phyloP scores from a whole-genome alignment of 139 green algal genomes.

The Chlamydomonas incerta region DNA sequence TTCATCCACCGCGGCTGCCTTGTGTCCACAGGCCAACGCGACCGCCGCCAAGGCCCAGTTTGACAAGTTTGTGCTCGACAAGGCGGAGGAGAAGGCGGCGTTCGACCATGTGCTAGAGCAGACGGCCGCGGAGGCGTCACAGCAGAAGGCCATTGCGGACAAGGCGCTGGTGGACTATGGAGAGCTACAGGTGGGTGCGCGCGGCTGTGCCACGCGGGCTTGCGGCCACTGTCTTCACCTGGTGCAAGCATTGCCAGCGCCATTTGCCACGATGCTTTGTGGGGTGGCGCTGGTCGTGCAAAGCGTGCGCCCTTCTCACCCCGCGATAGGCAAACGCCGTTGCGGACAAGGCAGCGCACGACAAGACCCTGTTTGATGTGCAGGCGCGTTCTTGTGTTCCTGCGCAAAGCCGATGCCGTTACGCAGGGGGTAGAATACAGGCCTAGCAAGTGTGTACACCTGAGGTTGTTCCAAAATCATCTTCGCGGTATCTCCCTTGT shows the following conservation, averaged over 20 bases:
- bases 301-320: no score
- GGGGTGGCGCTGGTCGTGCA: no score
- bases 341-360: not conserved
- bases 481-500: no score
- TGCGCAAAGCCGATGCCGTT: no score
- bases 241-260: no score
- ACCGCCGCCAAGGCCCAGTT: constrained; percentile 10
- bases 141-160: constrained; percentile 32
- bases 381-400: no score
- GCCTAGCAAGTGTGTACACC: no score
- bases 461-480: no score
- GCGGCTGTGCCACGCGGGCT: not conserved
- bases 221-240: not conserved
- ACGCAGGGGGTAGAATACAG: no score
- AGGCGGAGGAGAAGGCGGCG: constrained; percentile 35
- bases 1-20: no score
- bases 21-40: not conserved
- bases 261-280: no score
- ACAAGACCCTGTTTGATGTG: constrained; percentile 6
- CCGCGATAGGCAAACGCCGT: no score
- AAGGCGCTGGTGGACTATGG: constrained; percentile 21
- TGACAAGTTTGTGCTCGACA: constrained; percentile 35
- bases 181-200: not conserved
- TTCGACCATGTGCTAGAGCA: constrained; percentile 18
- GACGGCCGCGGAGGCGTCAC: not conserved